phyloP scores from a whole-genome alignment of 805 yeast species.

The Metschnikowia shivogae region DNA sequence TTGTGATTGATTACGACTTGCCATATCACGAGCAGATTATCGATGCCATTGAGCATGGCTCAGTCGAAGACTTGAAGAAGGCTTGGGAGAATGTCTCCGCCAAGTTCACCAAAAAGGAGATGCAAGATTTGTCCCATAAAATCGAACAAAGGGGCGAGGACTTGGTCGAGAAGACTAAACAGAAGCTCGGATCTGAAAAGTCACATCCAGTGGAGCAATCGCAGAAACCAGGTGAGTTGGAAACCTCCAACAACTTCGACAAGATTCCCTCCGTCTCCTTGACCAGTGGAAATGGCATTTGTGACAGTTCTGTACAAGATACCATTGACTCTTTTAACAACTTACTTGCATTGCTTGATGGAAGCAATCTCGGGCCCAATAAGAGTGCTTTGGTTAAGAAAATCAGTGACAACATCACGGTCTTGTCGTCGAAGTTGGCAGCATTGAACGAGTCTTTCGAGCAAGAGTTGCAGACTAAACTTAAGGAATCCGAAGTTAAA shows the following conservation, averaged over 20 bases:
- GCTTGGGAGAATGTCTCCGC: conserved; percentile 16
- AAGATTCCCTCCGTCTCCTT: conserved; percentile 33
- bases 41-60: conserved; percentile 35
- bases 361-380: conserved; percentile 21
- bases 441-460: conserved; percentile 33
- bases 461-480: conserved; percentile 30
- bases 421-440: conserved; percentile 30
- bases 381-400: conserved; percentile 28
- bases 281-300: conserved; percentile 18
- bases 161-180: conserved; percentile 34
- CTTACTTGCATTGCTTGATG: conserved; percentile 34
- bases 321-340: conserved; percentile 39
- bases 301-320: conserved; percentile 31
- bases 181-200: conserved; percentile 23
- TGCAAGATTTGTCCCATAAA: conserved; percentile 30
- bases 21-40: conserved; percentile 41
- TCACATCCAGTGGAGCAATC: conserved; percentile 37
- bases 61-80: conserved; percentile 28
- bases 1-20: conserved; percentile 39
- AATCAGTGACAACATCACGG: conserved; percentile 30
- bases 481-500: conserved; percentile 37
- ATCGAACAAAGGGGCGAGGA: conserved; percentile 32
- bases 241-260: conserved; percentile 26
- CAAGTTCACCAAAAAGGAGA: conserved; percentile 27
- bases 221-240: conserved; percentile 38